These are phyloP conservation scores for Thelephora ganbajun DNA, from an alignment of 768 basidiomycete genomes.

Conservation along the genomic window DNA sequence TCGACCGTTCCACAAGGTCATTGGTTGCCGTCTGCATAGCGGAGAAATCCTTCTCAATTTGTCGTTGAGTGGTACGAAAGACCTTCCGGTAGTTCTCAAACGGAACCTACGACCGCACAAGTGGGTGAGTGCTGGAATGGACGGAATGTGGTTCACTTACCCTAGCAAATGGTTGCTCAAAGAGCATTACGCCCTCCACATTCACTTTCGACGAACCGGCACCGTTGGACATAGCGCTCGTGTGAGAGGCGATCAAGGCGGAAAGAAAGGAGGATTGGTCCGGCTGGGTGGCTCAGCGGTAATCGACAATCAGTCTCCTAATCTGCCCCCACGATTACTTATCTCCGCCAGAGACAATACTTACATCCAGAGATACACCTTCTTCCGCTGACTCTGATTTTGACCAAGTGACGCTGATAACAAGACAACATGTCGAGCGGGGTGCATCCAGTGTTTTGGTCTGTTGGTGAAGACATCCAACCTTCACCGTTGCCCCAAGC, in stretches of 20 bases:
- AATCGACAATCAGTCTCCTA: too few relatives aligned
- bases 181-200: slow-evolving; percentile 60
- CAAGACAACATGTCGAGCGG: too few relatives aligned
- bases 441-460: neutral
- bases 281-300: too few relatives aligned
- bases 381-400: too few relatives aligned
- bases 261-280: too few relatives aligned
- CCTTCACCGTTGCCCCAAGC: neutral
- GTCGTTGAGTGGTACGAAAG: slow-evolving; percentile 72
- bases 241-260: neutral
- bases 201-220: slow-evolving; percentile 32
- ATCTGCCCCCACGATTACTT: too few relatives aligned
- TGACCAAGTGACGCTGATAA: too few relatives aligned
- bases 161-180: slow-evolving; percentile 73
- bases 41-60: slow-evolving; percentile 67
- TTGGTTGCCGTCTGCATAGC: slow-evolving; percentile 39
- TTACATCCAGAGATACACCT: too few relatives aligned
- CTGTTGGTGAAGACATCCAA: neutral
- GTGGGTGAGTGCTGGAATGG: neutral
- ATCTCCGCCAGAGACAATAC: too few relatives aligned
- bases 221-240: neutral
- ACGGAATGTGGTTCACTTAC: slow-evolving; percentile 24
- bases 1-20: slow-evolving; percentile 41
- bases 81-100: slow-evolving; percentile 82
- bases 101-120: slow-evolving; percentile 48